Evolutionary conservation across 768 basidiomycete genomes (phyloP), one percentile per base, ranked within the genome.

Genomic region (Flagelloscypha sp.): DNA sequence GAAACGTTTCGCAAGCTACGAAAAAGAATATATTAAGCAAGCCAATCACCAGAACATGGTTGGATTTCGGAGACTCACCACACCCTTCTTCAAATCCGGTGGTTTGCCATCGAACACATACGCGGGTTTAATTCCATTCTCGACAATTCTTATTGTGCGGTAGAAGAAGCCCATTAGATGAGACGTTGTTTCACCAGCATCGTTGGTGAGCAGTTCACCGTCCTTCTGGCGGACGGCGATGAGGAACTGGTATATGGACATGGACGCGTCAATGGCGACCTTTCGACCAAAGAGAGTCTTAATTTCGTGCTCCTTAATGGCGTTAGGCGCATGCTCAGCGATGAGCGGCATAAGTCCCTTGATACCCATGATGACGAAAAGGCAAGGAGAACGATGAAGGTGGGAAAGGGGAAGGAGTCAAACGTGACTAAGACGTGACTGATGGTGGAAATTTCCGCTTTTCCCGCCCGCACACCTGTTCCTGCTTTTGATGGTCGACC

Each of bases 81-180:
- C 92, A 34, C 89, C 89, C 38, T 89, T 82, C 64, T 99, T 99
- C 63, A 99, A 61, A 49, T 97, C 92, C 30, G 95, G 95, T 2
- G 95, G 95, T 57, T 93, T 94, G 15, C 95, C 95, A 58, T 99
- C 95, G 46, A 99, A 99, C 22, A 99, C 89, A 58, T 98, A 98
- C 22, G 84, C 84, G 1, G 94, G 93, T 52, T 99, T 99, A 54
- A 99, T 90, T 3, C 95, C 95, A 46, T 98, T 94, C 61, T 99
- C 95, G 12, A 93, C 93, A 56, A 99, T 98, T 16, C 95, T 74
- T 40, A 99, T 87, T 0, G 95, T 99, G 24, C 93, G 74, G 52
- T 97, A 97, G 64, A 99, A 99, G 58, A 98, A 84, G 0, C 95
- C 95, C 92, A 98, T 97, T 8, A 99, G 67, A 61, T 99, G 94